Conservation (phyloP, 1,284 basidiomycete species). For the Moesziomyces globuligerus region DNA sequence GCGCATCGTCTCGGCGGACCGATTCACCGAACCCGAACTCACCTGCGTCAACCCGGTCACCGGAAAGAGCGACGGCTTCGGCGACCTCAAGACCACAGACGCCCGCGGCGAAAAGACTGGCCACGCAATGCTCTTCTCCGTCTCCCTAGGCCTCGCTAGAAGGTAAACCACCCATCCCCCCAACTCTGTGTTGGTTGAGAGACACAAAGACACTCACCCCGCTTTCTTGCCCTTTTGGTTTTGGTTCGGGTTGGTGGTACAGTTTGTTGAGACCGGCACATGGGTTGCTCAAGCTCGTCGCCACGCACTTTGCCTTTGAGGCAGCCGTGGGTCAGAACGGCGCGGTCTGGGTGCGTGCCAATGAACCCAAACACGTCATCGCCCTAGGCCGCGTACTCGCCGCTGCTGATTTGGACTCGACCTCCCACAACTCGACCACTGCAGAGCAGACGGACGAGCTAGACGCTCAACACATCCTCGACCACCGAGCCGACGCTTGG, state of each 20-base stretch:
- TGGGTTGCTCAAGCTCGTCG: constrained; percentile 44
- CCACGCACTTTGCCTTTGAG: constrained; percentile 62
- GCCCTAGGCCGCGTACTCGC: constrained; percentile 54
- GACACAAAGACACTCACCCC: no score
- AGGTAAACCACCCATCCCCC: no score
- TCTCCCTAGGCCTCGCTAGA: constrained; percentile 39
- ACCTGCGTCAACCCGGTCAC: constrained; percentile 61
- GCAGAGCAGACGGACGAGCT: not conserved
- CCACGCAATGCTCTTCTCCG: constrained; percentile 37
- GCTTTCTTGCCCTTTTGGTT: no score
- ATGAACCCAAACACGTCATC: constrained; percentile 45
- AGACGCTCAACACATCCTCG: not conserved
- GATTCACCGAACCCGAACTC: constrained; percentile 62
- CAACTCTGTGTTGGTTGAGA: constrained; percentile 2
- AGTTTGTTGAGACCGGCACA: constrained; percentile 48
- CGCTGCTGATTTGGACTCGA: constrained; percentile 26
- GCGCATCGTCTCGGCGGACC: constrained; percentile 47
- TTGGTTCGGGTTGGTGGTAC: no score
- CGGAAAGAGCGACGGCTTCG: constrained; percentile 61
- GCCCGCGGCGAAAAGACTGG: constrained; percentile 35
- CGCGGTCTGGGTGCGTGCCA: constrained; percentile 56
- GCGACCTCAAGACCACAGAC: constrained; percentile 56
- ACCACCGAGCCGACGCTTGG: no score
- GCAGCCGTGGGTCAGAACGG: constrained; percentile 63
- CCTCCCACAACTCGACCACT: not conserved